Percentiles rank a stretch among this genome's conserved stretches.
phyloP scores from a whole-genome alignment of 129 eudicot genomes.

The sunflower (Helianthus annuus) region HanXRQr2.0-SUNRISE NC_035444.2:16559309-16559808 shows the following conservation, averaged over 20 bases:
- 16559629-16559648: conserved; percentile 1
- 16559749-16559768: too few relatives aligned
- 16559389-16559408: conserved; percentile 84
- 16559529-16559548: background rate
- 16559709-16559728: too few relatives aligned
- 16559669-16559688: too few relatives aligned
- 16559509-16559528: background rate
- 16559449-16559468: conserved; percentile 75
- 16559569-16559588: conserved; percentile 16
- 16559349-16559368: background rate
- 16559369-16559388: conserved; percentile 51
- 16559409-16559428: conserved; percentile 89
- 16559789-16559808: too few relatives aligned
- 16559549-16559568: conserved; percentile 9
- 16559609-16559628: conserved; percentile 9
- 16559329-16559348: background rate
- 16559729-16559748: too few relatives aligned
- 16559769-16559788: too few relatives aligned
- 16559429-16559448: conserved; percentile 83
- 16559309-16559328: background rate
- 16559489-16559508: background rate
- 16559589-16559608: background rate
- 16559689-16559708: too few relatives aligned
- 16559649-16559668: background rate
- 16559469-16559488: background rate